Evolutionary conservation across 805 yeast genomes (phyloP), one percentile per base, ranked within the genome.

Genomic region (Lipomyces mesembrius): DNA sequence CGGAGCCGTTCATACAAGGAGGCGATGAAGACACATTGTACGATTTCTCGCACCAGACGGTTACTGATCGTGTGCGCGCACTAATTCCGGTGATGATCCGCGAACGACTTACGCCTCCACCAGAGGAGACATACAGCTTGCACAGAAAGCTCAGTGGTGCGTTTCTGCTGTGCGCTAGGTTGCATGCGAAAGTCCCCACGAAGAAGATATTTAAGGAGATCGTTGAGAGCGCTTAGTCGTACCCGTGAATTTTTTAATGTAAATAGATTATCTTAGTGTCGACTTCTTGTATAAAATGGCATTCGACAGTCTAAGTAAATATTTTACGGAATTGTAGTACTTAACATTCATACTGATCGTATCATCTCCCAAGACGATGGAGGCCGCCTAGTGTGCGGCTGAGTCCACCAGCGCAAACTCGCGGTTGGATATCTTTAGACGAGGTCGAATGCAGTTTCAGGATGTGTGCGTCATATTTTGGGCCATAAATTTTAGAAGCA

Each of bases 71-170:
- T 70, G 97, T 95, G 27, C 85, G 97, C 71, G 88, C 86, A 2
- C 92, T 93, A 74, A 91, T 95, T 71, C 88, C 92, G 1, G 80
- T 93, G 62, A 95, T 95, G 99, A 83, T 95, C 68, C 85, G 88
- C 68, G 97, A 95, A 78, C 85, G 99, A 72, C 81, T 95, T 68
- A 87, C 97, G 2, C 98, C 99, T 2, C 99, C 99, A 14, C 99
- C 99, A 1, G 98, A 95, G 75, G 99, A 95, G 78, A 95, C 99
- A 0, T 95, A 95, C 77, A 90, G 97, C n/a, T 82, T 95, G 73
- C 99, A 95, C 79, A 84, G 99, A 74, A 95, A 95, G 76, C 87
- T 95, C 75, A 90, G 97, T 75, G 99, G 99, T 11, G 96, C 95
- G 1, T 95, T 90, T 75, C 81, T 95, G 68, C 82, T 95, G 63